Evolutionary conservation across 805 yeast genomes (phyloP).

Genomic region (Monosporozyma servazzii): DNA sequence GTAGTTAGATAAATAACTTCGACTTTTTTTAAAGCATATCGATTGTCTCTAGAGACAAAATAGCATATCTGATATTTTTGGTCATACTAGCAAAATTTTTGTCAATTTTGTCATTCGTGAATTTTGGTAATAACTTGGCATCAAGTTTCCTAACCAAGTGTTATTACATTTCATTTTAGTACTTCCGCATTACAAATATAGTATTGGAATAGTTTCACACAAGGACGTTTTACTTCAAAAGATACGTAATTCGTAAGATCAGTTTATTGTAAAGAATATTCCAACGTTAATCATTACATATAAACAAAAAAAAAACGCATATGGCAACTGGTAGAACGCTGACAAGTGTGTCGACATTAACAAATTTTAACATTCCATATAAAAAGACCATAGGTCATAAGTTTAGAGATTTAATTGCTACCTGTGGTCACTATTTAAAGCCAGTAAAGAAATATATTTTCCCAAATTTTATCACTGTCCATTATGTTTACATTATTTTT

Average conservation of each 20-base stretch:
- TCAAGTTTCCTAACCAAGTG: not conserved
- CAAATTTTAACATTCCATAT: conserved; percentile 1
- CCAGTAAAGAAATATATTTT: conserved; percentile 33
- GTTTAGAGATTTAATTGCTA: conserved; percentile 32
- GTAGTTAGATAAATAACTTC: not conserved
- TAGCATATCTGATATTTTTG: not conserved
- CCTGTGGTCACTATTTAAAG: conserved; percentile 22
- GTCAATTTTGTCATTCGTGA: not conserved
- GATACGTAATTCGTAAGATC: not conserved
- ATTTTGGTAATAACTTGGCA: not conserved
- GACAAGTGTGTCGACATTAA: conserved; percentile 20
- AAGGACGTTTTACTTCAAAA: not conserved
- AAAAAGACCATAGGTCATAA: conserved; percentile 34
- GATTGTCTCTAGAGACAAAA: not conserved
- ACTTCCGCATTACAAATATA: not conserved
- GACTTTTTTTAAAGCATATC: not conserved
- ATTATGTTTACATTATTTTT: conserved; percentile 58
- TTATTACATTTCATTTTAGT: not conserved
- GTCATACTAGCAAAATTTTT: not conserved
- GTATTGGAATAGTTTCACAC: not conserved
- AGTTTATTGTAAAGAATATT: not conserved
- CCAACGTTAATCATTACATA: not conserved
- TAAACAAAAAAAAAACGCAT: not conserved
- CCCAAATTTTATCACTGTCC: conserved; percentile 48
- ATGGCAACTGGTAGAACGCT: conserved; percentile 12